These are phyloP conservation scores for Pythium dissimile DNA, from an alignment of 352 stramenopile genomes.

Conservation along the genomic window DNA sequence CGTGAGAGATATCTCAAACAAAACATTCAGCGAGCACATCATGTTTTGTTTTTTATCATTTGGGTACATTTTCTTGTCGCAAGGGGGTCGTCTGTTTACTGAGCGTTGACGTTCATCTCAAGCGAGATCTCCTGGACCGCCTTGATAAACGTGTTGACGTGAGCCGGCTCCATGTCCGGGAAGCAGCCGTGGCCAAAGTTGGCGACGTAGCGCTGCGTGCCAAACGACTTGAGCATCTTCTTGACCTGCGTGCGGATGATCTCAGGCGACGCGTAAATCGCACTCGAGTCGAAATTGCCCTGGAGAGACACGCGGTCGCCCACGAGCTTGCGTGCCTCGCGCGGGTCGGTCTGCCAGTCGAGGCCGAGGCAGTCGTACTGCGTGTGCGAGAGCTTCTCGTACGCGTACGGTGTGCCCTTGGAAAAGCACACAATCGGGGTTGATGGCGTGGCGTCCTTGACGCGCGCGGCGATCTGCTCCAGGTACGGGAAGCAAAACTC, in stretches of 20 bases:
- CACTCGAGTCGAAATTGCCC: conserved; percentile 92
- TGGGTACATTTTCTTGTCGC: conserved; percentile 25
- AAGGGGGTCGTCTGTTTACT: conserved; percentile 6
- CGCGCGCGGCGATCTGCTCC: conserved; percentile 69
- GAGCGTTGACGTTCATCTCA: conserved; percentile 67
- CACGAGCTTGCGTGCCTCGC: conserved; percentile 77
- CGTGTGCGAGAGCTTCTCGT: conserved; percentile 64
- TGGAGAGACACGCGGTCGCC: conserved; percentile 77
- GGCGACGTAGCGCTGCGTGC: conserved; percentile 94
- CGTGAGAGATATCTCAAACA: conserved; percentile 10
- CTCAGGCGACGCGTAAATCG: conserved; percentile 83
- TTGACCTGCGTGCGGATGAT: conserved; percentile 84
- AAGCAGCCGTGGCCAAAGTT: conserved; percentile 98
- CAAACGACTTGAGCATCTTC: conserved; percentile 94
- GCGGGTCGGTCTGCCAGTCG: conserved; percentile 93
- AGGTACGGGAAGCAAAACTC: conserved; percentile 94
- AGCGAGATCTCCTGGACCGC: conserved; percentile 93
- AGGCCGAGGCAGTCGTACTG: conserved; percentile 95
- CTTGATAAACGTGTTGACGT: conserved; percentile 96
- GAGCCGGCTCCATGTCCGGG: conserved; percentile 92
- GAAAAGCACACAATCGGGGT: conserved; percentile 84
- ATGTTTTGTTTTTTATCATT: no score
- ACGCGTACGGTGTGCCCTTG: conserved; percentile 82
- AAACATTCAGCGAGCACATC: no score
- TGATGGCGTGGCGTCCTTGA: conserved; percentile 62